A percentile compares a stretch with the other conserved stretches of the same genome.
These are phyloP conservation scores for Craterostigma plantagineum DNA, from an alignment of 257 asterid genomes.

Conservation along the genomic window DNA sequence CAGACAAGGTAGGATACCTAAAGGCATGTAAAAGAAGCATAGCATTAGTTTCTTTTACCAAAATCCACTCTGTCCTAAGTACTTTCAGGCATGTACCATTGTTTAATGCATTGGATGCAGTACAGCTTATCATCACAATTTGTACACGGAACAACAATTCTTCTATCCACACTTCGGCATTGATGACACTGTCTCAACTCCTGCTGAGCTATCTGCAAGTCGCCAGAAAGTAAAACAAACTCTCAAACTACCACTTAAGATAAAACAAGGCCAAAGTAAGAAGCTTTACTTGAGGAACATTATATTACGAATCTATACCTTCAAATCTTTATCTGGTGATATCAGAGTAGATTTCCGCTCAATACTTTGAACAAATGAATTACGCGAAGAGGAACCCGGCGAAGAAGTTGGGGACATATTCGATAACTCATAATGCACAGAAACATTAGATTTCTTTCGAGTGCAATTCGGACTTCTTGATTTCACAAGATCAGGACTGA, in stretches of 20 bases:
- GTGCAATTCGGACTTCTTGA: constrained; percentile 9
- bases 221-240: not conserved
- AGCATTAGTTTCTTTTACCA: too few species aligned
- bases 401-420: constrained; percentile 20
- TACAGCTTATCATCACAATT: constrained; percentile 34
- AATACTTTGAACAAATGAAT: constrained; percentile 16
- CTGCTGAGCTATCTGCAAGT: constrained; percentile 24
- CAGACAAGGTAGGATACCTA: constrained; percentile 56
- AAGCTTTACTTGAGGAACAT: not conserved
- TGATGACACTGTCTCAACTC: constrained; percentile 42
- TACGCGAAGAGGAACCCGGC: too few species aligned
- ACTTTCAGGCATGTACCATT: constrained; percentile 27
- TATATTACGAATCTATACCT: constrained; percentile 16
- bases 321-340: constrained; percentile 16
- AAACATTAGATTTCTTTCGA: constrained; percentile 10
- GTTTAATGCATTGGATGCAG: constrained; percentile 58
- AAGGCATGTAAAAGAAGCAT: constrained; percentile 5
- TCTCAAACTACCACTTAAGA: not conserved
- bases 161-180: constrained; percentile 41
- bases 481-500: constrained; percentile 7
- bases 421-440: constrained; percentile 11
- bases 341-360: constrained; percentile 11
- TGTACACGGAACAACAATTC: constrained; percentile 49
- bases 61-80: not conserved
- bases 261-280: constrained; percentile 2